Evolutionary conservation across 2,329 filamentous ascomycete genomes (phyloP).

Genomic region (Hysterium pulicare): DNA sequence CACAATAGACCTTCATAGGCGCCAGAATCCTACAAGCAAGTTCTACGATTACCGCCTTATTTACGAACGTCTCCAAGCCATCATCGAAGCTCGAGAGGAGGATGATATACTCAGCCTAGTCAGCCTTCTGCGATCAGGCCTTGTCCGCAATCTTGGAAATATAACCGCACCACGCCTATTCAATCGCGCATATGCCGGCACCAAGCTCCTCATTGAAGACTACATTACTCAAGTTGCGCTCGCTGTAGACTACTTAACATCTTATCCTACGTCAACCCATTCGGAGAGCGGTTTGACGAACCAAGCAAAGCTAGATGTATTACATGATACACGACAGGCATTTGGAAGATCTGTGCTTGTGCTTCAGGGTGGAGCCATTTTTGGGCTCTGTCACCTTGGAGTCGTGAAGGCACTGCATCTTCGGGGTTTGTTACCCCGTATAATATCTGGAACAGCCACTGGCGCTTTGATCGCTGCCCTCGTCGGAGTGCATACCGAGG

Average conservation of each 20-base stretch:
- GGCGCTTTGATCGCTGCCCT: slow-evolving; percentile 86
- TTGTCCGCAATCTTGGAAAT: slow-evolving; percentile 83
- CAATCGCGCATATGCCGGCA: slow-evolving; percentile 81
- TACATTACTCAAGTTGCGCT: slow-evolving; percentile 83
- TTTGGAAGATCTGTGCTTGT: slow-evolving; percentile 85
- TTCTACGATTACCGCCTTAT: slow-evolving; percentile 88
- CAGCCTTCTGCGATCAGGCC: slow-evolving; percentile 73
- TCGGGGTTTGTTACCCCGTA: slow-evolving; percentile 76
- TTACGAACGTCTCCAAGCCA: slow-evolving; percentile 67
- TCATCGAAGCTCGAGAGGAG: slow-evolving; percentile 66
- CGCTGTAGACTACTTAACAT: slow-evolving; percentile 72
- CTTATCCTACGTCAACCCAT: slow-evolving; percentile 56
- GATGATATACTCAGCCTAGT: slow-evolving; percentile 72
- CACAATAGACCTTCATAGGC: too few species aligned
- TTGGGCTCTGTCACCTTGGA: slow-evolving; percentile 84
- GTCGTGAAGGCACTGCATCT: slow-evolving; percentile 85
- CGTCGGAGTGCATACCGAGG: slow-evolving; percentile 81
- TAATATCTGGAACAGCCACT: slow-evolving; percentile 87
- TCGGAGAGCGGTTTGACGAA: slow-evolving; percentile 57
- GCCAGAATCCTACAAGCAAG: slow-evolving; percentile 73
- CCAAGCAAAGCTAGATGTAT: slow-evolving; percentile 78
- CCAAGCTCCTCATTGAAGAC: slow-evolving; percentile 86
- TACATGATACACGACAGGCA: slow-evolving; percentile 82
- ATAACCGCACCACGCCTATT: slow-evolving; percentile 80
- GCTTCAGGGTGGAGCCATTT: slow-evolving; percentile 85